Conservation (phyloP, 2,329 filamentous ascomycete species). For the Thielaviopsis populi region DNA sequence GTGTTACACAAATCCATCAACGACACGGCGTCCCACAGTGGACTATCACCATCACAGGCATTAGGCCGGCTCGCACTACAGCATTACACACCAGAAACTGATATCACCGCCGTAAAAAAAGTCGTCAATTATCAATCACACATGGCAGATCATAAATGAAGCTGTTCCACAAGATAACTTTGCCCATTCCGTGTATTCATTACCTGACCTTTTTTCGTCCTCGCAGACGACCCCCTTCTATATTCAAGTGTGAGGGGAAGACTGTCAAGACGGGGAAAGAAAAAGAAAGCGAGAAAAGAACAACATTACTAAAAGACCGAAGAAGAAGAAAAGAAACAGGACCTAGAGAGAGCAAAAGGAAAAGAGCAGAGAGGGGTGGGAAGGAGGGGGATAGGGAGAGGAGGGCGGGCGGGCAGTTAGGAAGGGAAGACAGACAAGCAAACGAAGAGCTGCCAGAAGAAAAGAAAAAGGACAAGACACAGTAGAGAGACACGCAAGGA, state of each 20-base stretch:
- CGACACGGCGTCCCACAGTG: not conserved
- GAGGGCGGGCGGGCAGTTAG: too few relatives aligned
- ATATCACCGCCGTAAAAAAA: too few relatives aligned
- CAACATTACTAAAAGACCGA: not conserved
- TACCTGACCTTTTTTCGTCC: not conserved
- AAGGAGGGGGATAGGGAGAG: not conserved
- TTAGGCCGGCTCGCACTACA: too few relatives aligned
- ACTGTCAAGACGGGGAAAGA: not conserved
- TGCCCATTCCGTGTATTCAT: constrained; percentile 1
- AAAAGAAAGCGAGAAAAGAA: not conserved
- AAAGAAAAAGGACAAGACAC: not conserved
- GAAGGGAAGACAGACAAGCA: not conserved
- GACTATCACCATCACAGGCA: too few relatives aligned
- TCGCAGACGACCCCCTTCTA: not conserved
- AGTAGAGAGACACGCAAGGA: not conserved
- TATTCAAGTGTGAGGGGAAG: not conserved
- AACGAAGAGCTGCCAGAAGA: not conserved
- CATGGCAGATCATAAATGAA: not conserved
- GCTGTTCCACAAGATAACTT: not conserved
- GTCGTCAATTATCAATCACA: not conserved
- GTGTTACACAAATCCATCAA: not conserved
- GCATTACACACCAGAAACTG: too few relatives aligned
- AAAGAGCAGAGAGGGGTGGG: not conserved
- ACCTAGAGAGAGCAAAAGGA: too few relatives aligned
- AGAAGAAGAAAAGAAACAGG: not conserved